phyloP scores from a whole-genome alignment of 768 basidiomycete genomes.

The Pholiota conissans region DNA sequence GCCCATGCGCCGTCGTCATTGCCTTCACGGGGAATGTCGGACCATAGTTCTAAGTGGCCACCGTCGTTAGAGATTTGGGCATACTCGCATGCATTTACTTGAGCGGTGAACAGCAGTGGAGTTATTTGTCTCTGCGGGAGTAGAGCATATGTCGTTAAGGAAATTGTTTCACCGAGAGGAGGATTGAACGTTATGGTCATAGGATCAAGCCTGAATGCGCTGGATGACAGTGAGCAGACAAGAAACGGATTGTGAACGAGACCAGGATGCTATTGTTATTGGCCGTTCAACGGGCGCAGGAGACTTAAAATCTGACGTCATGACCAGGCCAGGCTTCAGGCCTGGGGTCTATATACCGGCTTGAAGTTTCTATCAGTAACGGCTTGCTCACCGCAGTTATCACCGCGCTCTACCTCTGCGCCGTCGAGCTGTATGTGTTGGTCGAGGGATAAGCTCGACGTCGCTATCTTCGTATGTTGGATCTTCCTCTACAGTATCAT shows the following conservation, averaged over 20 bases:
- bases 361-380: too few species aligned
- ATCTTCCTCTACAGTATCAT: constrained; percentile 20
- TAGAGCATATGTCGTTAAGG: constrained; percentile 22
- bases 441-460: constrained; percentile 21
- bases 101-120: constrained; percentile 37
- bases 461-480: constrained; percentile 27
- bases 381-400: too few species aligned
- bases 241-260: background rate
- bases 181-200: constrained; percentile 42
- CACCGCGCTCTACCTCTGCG: constrained; percentile 9
- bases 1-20: constrained; percentile 29
- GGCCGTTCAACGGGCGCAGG: too few species aligned
- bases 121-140: constrained; percentile 18
- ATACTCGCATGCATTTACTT: constrained; percentile 29
- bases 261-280: background rate
- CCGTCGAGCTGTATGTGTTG: constrained; percentile 16
- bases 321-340: background rate
- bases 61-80: constrained; percentile 27
- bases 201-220: constrained; percentile 2
- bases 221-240: background rate
- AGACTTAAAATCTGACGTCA: background rate
- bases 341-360: background rate
- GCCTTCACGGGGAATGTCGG: constrained; percentile 30
- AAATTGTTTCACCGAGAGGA: constrained; percentile 32
- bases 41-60: constrained; percentile 44